Percentiles rank a stretch among this genome's conserved stretches.
Conservation (phyloP, 306 rosid genomes). For the Oemleria cerasiformis region DNA sequence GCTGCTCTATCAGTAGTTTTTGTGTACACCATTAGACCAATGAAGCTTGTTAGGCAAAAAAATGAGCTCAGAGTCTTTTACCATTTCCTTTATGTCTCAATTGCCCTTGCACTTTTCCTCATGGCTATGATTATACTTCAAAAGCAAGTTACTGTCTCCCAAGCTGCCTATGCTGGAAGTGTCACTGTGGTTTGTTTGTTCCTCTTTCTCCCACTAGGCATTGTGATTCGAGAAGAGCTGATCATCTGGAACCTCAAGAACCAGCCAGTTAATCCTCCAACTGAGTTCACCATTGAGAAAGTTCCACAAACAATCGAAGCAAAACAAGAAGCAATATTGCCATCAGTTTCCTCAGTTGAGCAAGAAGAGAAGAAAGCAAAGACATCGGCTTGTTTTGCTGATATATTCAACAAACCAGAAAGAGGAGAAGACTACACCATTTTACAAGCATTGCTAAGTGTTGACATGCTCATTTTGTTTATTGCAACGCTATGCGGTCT, state of each 20-base stretch:
- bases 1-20: constrained; percentile 39
- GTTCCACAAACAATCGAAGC: background rate
- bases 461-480: constrained; percentile 41
- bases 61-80: constrained; percentile 41
- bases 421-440: constrained; percentile 55
- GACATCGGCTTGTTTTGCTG: constrained; percentile 8
- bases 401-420: constrained; percentile 21
- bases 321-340: background rate
- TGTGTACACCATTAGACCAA: constrained; percentile 30
- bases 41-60: constrained; percentile 24
- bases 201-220: constrained; percentile 31
- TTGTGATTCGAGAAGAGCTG: constrained; percentile 36
- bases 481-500: constrained; percentile 33
- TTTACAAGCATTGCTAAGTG: constrained; percentile 40
- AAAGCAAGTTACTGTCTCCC: constrained; percentile 20
- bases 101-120: constrained; percentile 37
- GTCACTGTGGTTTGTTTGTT: constrained; percentile 23
- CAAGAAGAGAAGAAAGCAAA: background rate
- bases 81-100: constrained; percentile 40
- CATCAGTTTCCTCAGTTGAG: background rate
- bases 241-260: constrained; percentile 26
- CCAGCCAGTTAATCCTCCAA: background rate
- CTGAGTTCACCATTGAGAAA: constrained; percentile 11
- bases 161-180: constrained; percentile 29
- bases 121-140: constrained; percentile 33